A percentile compares a stretch with the other conserved stretches of the same genome.
Conservation (phyloP, 208 protist species). For the Trypanosoma cruzi region DNA sequence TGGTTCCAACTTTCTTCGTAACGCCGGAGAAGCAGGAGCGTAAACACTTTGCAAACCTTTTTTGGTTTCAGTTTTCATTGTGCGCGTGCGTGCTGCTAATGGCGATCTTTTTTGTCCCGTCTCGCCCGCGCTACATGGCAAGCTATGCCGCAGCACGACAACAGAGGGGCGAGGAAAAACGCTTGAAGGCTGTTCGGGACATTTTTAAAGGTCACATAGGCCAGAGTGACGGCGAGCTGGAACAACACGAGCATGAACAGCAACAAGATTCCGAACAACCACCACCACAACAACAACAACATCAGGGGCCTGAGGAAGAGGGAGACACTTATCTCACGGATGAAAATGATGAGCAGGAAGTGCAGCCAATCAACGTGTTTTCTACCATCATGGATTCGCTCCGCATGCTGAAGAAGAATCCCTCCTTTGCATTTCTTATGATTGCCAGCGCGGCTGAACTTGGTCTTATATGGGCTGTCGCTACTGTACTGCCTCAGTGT, state of each 20-base stretch:
- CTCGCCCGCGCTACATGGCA: slow-evolving; percentile 39
- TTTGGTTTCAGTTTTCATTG: slow-evolving; percentile 72
- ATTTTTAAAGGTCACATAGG: slow-evolving; percentile 13
- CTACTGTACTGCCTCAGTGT: slow-evolving; percentile 76
- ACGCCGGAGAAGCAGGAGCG: slow-evolving; percentile 42
- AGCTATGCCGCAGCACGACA: slow-evolving; percentile 56
- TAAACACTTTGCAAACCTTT: slow-evolving; percentile 64
- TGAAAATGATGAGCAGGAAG: slow-evolving; percentile 22
- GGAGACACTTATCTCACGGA: not conserved
- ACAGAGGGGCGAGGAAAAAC: slow-evolving; percentile 41
- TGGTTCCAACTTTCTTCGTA: slow-evolving; percentile 76
- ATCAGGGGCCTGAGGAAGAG: not conserved
- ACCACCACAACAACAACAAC: slow-evolving; percentile 22
- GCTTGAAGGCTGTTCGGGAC: slow-evolving; percentile 26
- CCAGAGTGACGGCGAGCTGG: not conserved
- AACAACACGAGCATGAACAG: too few species aligned
- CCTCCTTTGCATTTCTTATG: slow-evolving; percentile 60
- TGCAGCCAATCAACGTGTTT: slow-evolving; percentile 66
- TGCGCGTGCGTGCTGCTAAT: slow-evolving; percentile 38
- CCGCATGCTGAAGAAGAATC: slow-evolving; percentile 47
- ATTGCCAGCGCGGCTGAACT: slow-evolving; percentile 63
- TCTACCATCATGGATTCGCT: slow-evolving; percentile 66
- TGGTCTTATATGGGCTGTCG: slow-evolving; percentile 75
- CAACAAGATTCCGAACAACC: too few species aligned
- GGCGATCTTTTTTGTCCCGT: slow-evolving; percentile 58